phyloP scores from a whole-genome alignment of 352 stramenopile genomes.

The Globisporangium sylvaticum region DNA sequence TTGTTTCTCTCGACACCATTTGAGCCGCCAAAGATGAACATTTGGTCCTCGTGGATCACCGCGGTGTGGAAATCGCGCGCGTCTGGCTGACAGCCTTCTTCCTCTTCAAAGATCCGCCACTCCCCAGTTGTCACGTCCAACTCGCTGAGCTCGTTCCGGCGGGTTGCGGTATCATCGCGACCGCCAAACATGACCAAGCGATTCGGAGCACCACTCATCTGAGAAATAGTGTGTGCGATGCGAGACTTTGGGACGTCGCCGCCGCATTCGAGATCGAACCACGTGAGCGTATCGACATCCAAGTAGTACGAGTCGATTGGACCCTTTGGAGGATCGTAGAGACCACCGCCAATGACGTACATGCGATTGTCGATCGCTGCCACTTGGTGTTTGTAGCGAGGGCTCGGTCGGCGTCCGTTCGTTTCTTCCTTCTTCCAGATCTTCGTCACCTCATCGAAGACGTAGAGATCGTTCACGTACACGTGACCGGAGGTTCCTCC shows the following conservation, averaged over 20 bases:
- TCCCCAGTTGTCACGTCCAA: constrained; percentile 56
- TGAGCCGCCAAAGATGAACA: constrained; percentile 82
- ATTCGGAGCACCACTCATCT: constrained; percentile 38
- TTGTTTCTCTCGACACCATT: constrained; percentile 85
- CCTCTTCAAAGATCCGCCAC: constrained; percentile 57
- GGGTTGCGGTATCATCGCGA: constrained; percentile 61
- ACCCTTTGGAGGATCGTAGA: constrained; percentile 80
- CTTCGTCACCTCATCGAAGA: constrained; percentile 73
- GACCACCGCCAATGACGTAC: constrained; percentile 74
- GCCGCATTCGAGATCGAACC: constrained; percentile 54
- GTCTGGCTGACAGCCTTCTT: constrained; percentile 65
- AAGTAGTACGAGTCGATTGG: constrained; percentile 77
- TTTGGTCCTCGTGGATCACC: constrained; percentile 65
- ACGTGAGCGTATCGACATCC: constrained; percentile 68
- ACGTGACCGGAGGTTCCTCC: constrained; percentile 75
- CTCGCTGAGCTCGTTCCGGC: constrained; percentile 70
- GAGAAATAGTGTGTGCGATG: constrained; percentile 76
- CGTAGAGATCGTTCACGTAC: constrained; percentile 83
- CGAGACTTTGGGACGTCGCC: constrained; percentile 66
- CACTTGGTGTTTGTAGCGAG: constrained; percentile 83
- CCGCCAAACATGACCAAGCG: constrained; percentile 79
- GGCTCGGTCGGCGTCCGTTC: constrained; percentile 51
- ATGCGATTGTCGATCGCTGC: constrained; percentile 62
- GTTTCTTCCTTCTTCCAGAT: constrained; percentile 73
- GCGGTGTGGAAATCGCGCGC: constrained; percentile 80